Evolutionary conservation across 2,329 filamentous ascomycete species (phyloP).

Genomic region (Fusarium papillatum): DNA sequence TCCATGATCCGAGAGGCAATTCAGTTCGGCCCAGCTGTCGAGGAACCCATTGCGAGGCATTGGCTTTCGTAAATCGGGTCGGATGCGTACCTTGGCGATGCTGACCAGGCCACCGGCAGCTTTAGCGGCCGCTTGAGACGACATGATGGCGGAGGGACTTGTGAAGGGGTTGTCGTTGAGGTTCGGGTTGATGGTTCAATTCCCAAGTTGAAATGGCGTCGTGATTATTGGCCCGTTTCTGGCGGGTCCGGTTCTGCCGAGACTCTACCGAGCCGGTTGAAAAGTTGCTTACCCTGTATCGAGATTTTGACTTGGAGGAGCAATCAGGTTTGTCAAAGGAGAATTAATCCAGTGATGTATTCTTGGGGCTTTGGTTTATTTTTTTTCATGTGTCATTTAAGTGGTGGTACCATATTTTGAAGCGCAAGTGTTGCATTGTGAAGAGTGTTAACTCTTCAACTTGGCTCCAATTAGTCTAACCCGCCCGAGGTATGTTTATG

Average conservation of each 20-base stretch:
- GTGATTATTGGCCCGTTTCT: slow-evolving; percentile 42
- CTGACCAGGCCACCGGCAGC: slow-evolving; percentile 66
- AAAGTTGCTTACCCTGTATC: slow-evolving; percentile 32
- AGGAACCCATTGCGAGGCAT: slow-evolving; percentile 39
- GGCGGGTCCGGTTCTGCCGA: slow-evolving; percentile 41
- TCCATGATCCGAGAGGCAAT: slow-evolving; percentile 29
- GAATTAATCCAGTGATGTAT: background rate
- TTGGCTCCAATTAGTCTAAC: background rate
- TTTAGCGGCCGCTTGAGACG: slow-evolving; percentile 71
- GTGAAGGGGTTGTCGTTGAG: slow-evolving; percentile 38
- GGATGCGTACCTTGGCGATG: slow-evolving; percentile 68
- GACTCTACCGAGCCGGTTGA: slow-evolving; percentile 36
- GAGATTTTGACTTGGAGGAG: background rate
- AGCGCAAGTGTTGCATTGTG: background rate
- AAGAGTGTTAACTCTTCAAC: background rate
- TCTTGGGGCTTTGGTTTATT: background rate
- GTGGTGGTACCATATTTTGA: background rate
- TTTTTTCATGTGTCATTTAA: rapidly evolving
- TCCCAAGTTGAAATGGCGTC: slow-evolving; percentile 46
- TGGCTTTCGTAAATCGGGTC: slow-evolving; percentile 2
- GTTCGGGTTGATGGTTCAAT: slow-evolving; percentile 44
- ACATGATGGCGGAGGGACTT: slow-evolving; percentile 62
- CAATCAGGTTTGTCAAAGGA: background rate
- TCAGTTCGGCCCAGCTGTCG: slow-evolving; percentile 8
- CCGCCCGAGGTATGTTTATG: rapidly evolving